These are phyloP conservation scores for Penicillium palitans DNA, from an alignment of 2,329 filamentous ascomycete species.

Conservation along the genomic window DNA sequence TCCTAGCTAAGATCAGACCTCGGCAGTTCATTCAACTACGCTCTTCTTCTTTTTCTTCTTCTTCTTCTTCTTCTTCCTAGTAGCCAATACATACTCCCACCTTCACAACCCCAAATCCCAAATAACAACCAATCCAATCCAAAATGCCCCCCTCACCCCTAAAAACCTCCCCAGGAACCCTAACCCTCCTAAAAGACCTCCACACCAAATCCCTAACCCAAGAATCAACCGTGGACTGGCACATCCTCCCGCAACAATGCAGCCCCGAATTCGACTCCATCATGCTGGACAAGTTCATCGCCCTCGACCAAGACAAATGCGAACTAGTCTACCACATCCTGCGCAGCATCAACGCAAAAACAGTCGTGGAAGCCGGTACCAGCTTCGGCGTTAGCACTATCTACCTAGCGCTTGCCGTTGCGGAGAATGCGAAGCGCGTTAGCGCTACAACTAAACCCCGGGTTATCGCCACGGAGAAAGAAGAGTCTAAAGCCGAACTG, in stretches of 20 bases:
- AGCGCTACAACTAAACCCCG: slow-evolving; percentile 23
- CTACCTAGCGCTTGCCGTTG: slow-evolving; percentile 60
- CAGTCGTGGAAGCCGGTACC: slow-evolving; percentile 62
- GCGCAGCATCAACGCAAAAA: slow-evolving; percentile 50
- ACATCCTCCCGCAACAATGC: slow-evolving; percentile 23
- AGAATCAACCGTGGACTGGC: slow-evolving; percentile 27
- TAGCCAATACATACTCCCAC: neutral
- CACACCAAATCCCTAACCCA: slow-evolving; percentile 36
- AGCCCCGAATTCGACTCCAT: slow-evolving; percentile 36
- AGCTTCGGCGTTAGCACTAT: slow-evolving; percentile 64
- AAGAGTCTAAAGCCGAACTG: slow-evolving; percentile 53
- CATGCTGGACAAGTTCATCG: slow-evolving; percentile 60
- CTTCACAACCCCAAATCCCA: neutral
- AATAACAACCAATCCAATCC: neutral
- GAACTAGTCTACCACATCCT: slow-evolving; percentile 57
- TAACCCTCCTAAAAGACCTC: slow-evolving; percentile 32
- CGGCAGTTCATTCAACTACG: too few species aligned
- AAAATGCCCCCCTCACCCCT: slow-evolving; percentile 20
- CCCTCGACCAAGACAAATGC: slow-evolving; percentile 60
- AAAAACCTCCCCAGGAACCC: slow-evolving; percentile 15
- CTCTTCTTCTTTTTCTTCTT: too few species aligned
- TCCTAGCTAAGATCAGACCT: neutral
- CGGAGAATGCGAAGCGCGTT: slow-evolving; percentile 43
- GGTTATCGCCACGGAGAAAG: slow-evolving; percentile 64
- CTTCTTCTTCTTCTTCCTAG: too few species aligned